Percentiles rank a stretch among this genome's conserved stretches.
Conservation (phyloP, 495 filamentous ascomycete genomes). For the Pyrenula aspistea region DNA sequence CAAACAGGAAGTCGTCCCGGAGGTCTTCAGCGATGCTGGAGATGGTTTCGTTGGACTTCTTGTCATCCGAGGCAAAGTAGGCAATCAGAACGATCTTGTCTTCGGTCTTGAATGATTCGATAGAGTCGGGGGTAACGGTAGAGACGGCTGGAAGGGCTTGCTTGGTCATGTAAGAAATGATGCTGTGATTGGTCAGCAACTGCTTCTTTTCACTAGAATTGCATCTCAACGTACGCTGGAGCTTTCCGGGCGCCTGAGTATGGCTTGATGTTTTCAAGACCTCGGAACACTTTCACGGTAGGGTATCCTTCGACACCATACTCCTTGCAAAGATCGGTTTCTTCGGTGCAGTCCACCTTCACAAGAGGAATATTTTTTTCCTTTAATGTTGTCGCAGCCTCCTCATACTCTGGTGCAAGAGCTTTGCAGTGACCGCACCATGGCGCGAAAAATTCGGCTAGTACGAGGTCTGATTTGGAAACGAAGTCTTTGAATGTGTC, state of each 20-base stretch:
- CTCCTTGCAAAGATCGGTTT: slow-evolving; percentile 78
- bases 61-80: slow-evolving; percentile 77
- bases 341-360: slow-evolving; percentile 95
- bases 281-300: slow-evolving; percentile 97
- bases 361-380: slow-evolving; percentile 84
- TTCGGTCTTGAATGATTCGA: slow-evolving; percentile 93
- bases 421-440: slow-evolving; percentile 99
- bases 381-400: slow-evolving; percentile 87
- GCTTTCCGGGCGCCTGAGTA: slow-evolving; percentile 88
- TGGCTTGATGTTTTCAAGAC: slow-evolving; percentile 65
- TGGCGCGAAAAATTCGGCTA: slow-evolving; percentile 96
- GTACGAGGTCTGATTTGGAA: slow-evolving; percentile 72
- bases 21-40: slow-evolving; percentile 66
- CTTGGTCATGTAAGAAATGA: slow-evolving; percentile 98
- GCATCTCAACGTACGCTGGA: slow-evolving; percentile 58
- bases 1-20: slow-evolving; percentile 88
- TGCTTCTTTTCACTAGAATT: not conserved
- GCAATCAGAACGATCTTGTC: slow-evolving; percentile 94
- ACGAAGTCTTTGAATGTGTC: slow-evolving; percentile 82
- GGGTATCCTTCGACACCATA: slow-evolving; percentile 95
- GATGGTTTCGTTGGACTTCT: slow-evolving; percentile 72
- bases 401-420: slow-evolving; percentile 79
- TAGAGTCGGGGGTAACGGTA: slow-evolving; percentile 57
- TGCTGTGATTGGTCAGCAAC: slow-evolving; percentile 31
- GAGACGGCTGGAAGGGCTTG: slow-evolving; percentile 93